Evolutionary conservation across 2,329 filamentous ascomycete species (phyloP).

Genomic region (Uncinocarpus reesii): DNA sequence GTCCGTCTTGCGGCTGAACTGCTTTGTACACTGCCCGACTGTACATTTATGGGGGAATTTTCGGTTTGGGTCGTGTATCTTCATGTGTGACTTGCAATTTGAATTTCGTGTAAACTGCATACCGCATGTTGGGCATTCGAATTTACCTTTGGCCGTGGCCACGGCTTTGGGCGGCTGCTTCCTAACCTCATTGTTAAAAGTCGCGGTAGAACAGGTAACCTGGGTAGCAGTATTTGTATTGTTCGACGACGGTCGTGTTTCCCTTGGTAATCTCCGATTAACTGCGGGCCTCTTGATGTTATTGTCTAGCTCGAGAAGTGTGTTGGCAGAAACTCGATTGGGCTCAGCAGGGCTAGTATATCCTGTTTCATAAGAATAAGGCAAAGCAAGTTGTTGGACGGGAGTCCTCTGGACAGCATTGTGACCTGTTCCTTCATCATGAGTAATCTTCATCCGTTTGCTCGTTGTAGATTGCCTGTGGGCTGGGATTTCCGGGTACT

Average conservation of each 20-base stretch:
- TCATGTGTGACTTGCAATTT: slow-evolving; percentile 78
- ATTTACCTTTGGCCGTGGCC: slow-evolving; percentile 50
- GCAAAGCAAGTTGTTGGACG: slow-evolving; percentile 2
- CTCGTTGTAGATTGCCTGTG: slow-evolving; percentile 4
- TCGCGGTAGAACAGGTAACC: background rate
- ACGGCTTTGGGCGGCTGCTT: slow-evolving; percentile 10
- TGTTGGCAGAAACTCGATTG: background rate
- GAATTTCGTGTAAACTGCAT: slow-evolving; percentile 74
- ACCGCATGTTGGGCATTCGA: slow-evolving; percentile 62
- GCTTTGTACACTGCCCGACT: slow-evolving; percentile 55
- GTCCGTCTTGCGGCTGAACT: slow-evolving; percentile 76
- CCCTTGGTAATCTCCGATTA: slow-evolving; percentile 8
- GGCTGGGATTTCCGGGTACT: slow-evolving; percentile 1
- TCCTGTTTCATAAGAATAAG: slow-evolving; percentile 19
- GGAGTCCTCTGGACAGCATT: slow-evolving; percentile 7
- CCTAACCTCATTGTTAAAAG: background rate
- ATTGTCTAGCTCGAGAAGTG: slow-evolving; percentile 10
- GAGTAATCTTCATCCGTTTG: background rate
- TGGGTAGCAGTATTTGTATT: background rate
- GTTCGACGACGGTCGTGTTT: slow-evolving; percentile 7
- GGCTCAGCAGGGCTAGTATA: slow-evolving; percentile 1
- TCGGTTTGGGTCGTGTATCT: slow-evolving; percentile 66
- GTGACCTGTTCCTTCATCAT: background rate
- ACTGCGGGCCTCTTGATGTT: slow-evolving; percentile 10
- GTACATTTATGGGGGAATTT: slow-evolving; percentile 61